Percentiles rank a stretch among this genome's conserved stretches.
Evolutionary conservation across 371 early-diverging fungal species (phyloP).

Genomic region (Lichtheimia ornata): DNA sequence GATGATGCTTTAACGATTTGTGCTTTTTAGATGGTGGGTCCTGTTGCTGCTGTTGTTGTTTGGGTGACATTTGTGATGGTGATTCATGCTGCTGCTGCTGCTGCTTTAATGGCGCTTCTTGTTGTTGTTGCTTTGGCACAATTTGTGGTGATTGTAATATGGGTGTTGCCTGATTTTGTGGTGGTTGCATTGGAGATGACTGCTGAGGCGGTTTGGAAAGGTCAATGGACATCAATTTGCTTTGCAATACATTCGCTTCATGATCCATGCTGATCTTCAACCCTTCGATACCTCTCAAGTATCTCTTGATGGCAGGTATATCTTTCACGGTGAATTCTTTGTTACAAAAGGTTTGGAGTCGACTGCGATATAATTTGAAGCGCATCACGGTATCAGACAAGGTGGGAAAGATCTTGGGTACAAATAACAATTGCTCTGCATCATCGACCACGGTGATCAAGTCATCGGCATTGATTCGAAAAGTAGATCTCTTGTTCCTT

Average conservation of each 20-base stretch:
- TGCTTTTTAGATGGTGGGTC: too few species aligned
- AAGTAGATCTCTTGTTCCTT: conserved; percentile 34
- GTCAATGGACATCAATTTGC: conserved; percentile 27
- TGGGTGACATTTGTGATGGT: too few species aligned
- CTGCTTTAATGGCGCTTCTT: background rate
- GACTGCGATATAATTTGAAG: conserved; percentile 30
- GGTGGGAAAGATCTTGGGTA: conserved; percentile 55
- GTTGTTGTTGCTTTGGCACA: too few species aligned
- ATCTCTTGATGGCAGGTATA: conserved; percentile 36
- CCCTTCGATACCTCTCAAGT: conserved; percentile 61
- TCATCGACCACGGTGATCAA: conserved; percentile 41
- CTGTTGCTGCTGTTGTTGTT: too few species aligned
- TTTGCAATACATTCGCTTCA: conserved; percentile 45
- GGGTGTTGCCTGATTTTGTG: conserved; percentile 11
- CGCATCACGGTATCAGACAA: conserved; percentile 51
- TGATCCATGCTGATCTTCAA: conserved; percentile 50
- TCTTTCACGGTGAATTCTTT: conserved; percentile 24
- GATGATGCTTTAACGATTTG: too few species aligned
- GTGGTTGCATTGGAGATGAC: too few species aligned
- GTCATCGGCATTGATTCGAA: conserved; percentile 43
- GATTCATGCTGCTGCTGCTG: background rate
- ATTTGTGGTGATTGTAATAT: background rate
- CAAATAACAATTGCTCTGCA: conserved; percentile 51
- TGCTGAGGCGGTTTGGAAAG: too few species aligned
- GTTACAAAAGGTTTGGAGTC: conserved; percentile 41